Evolutionary conservation across 164 flowering plant genomes (phyloP).

Genomic region (Chimonanthus salicifolius): DNA sequence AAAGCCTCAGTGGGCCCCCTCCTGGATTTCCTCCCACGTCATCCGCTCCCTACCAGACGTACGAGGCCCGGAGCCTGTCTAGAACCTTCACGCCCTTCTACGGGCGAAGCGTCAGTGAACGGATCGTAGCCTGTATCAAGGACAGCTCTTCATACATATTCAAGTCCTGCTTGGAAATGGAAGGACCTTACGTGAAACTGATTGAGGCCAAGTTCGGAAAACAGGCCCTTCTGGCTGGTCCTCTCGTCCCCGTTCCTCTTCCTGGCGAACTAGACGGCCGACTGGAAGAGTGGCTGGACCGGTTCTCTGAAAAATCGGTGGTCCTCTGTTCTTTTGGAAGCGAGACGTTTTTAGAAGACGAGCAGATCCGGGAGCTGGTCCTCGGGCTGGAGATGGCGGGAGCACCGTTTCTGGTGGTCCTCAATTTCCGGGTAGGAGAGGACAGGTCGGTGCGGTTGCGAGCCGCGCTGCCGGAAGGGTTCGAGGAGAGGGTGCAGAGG

Average conservation of each 20-base stretch:
- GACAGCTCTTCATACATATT: not conserved
- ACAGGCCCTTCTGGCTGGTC: conserved; percentile 10
- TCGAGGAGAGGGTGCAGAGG: conserved; percentile 9
- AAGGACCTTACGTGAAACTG: conserved; percentile 8
- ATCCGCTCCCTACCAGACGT: conserved; percentile 7
- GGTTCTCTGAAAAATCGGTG: conserved; percentile 19
- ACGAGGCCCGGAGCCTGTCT: conserved; percentile 12
- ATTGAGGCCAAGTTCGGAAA: conserved; percentile 7
- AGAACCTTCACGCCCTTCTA: conserved; percentile 16
- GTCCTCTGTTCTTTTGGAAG: conserved; percentile 36
- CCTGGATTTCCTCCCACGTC: conserved; percentile 21
- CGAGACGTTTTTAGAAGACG: conserved; percentile 15
- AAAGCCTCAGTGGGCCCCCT: conserved; percentile 21
- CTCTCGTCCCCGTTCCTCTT: conserved; percentile 16
- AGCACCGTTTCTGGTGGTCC: conserved; percentile 25
- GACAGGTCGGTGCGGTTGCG: not conserved
- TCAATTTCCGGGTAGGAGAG: conserved; percentile 1
- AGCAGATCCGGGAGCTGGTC: conserved; percentile 25
- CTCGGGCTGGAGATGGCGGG: conserved; percentile 29
- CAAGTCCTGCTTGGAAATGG: conserved; percentile 11
- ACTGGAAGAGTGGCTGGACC: conserved; percentile 28
- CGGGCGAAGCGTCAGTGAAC: conserved; percentile 6
- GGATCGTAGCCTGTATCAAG: not conserved
- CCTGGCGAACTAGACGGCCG: conserved; percentile 11
- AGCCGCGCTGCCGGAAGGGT: not conserved